Base-by-base conservation (phyloP, 139 green algal species). In the Mychonastes homosphaera region DNA sequence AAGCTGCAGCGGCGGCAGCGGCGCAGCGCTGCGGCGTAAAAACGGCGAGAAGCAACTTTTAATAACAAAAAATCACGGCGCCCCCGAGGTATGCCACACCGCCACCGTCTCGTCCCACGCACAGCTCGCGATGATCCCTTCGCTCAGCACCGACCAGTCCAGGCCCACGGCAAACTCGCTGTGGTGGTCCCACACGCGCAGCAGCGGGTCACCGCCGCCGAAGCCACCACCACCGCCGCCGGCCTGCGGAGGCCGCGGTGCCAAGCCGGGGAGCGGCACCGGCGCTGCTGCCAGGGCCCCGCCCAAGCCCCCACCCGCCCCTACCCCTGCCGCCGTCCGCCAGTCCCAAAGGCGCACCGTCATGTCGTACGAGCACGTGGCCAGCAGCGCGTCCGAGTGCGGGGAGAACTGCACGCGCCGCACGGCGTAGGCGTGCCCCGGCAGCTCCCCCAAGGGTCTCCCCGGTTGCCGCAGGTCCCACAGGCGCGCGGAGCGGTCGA, bases 331-430 rank as follows among this genome's bases (percentile, higher is more conserved):
- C 0, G 78, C 75, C 3, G 76, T 77, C 1, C 67, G 58, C 30
- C 69, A 76, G 70, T 98, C 87, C 92, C 92, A 98, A 54, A 97
- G 70, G 53, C 84, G 82, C 10, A 98, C 85, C 0, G 80, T 88
- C 90, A 97, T 97, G 76, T 97, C 90, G 58, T 97, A 97, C 19
- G 79, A 88, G 56, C 79, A 92, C 0, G 78, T 90, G 0, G 83
- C 78, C 35, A 98, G 56, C 29, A 96, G 51, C 7, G 53, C 77
- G 44, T 84, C 80, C 0, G 70, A 41, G 66, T 96, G 87, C 7
- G 92, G 92, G 0, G 79, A 94, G 62, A 87, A 98, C 40, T 85
- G 48, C 56, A 98, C 82, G 3, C 82, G 75, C 27, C 85, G 70
- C 8, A 96, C 86, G n/a, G 86, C 86, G 56, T 95, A 96, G 38